Conservation (phyloP, 805 yeast species). For the Starmerella vaccinii region DNA sequence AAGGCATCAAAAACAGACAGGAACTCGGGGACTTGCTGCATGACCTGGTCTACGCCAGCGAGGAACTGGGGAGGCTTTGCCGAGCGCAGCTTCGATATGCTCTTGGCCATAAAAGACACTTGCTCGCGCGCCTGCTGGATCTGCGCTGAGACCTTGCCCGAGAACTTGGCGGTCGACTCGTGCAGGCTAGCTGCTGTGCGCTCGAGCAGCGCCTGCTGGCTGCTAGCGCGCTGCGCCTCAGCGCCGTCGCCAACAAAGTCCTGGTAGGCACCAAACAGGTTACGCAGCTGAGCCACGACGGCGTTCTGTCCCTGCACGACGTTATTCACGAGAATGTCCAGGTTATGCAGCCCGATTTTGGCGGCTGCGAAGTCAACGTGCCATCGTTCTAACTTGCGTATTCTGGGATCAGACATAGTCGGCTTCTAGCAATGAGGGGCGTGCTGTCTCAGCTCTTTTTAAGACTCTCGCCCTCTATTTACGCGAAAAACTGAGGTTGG, state of each 20-base stretch:
- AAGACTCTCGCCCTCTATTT: no score
- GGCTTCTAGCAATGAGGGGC: no score
- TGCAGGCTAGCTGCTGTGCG: slow-evolving; percentile 4
- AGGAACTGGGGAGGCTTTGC: slow-evolving; percentile 12
- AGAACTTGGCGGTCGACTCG: slow-evolving; percentile 6
- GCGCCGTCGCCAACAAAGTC: slow-evolving; percentile 5
- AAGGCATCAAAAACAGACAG: slow-evolving; percentile 19
- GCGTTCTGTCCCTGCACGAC: slow-evolving; percentile 10
- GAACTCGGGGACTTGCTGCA: slow-evolving; percentile 16
- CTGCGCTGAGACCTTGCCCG: slow-evolving; percentile 26
- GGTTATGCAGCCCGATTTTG: slow-evolving; percentile 14
- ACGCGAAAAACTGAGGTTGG: no score
- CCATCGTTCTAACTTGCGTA: slow-evolving; percentile 17
- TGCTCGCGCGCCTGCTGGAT: slow-evolving; percentile 14
- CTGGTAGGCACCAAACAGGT: slow-evolving; percentile 7
- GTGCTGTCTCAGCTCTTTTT: no score
- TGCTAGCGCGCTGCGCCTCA: background rate
- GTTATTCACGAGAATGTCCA: slow-evolving; percentile 9
- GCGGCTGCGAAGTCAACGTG: slow-evolving; percentile 18
- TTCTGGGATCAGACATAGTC: slow-evolving; percentile 9
- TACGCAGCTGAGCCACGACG: slow-evolving; percentile 8
- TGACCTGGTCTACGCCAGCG: background rate
- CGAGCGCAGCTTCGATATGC: slow-evolving; percentile 8
- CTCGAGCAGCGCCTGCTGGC: slow-evolving; percentile 7
- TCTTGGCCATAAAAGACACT: slow-evolving; percentile 8